These are phyloP conservation scores for Daldinia sp. DNA, from an alignment of 2,329 filamentous ascomycete genomes.

Conservation along the genomic window DNA sequence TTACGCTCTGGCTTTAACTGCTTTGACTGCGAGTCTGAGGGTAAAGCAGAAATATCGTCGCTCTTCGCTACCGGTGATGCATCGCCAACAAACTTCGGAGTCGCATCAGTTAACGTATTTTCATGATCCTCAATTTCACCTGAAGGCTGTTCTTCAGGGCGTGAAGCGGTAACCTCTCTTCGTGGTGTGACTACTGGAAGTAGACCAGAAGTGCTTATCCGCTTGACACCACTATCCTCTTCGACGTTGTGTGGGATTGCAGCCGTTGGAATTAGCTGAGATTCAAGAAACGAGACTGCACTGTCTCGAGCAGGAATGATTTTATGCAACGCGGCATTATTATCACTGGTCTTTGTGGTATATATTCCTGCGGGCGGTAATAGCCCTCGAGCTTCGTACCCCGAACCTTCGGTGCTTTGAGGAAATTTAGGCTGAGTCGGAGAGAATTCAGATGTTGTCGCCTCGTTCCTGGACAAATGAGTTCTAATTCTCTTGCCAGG, in stretches of 20 bases:
- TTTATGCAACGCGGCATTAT: slow-evolving; percentile 6
- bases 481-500: slow-evolving; percentile 55
- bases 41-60: slow-evolving; percentile 16
- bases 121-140: slow-evolving; percentile 19
- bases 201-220: slow-evolving; percentile 22
- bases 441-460: slow-evolving; percentile 47
- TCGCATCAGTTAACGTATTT: slow-evolving; percentile 8
- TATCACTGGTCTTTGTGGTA: slow-evolving; percentile 6
- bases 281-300: slow-evolving; percentile 41
- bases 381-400: slow-evolving; percentile 13
- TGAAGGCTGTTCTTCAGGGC: slow-evolving; percentile 31
- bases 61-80: slow-evolving; percentile 1
- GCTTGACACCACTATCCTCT: slow-evolving; percentile 6
- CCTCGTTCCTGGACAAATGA: slow-evolving; percentile 43
- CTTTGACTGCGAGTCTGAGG: slow-evolving; percentile 25
- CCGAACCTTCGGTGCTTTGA: slow-evolving; percentile 34
- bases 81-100: neutral
- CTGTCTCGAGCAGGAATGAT: slow-evolving; percentile 39
- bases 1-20: neutral
- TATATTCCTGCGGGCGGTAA: slow-evolving; percentile 6
- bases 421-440: slow-evolving; percentile 46
- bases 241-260: slow-evolving; percentile 8
- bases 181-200: slow-evolving; percentile 36
- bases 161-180: slow-evolving; percentile 38
- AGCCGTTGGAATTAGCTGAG: slow-evolving; percentile 15